phyloP scores from a whole-genome alignment of 176 grass and related monocot genomes.

The Hordeum vulgare region DNA sequence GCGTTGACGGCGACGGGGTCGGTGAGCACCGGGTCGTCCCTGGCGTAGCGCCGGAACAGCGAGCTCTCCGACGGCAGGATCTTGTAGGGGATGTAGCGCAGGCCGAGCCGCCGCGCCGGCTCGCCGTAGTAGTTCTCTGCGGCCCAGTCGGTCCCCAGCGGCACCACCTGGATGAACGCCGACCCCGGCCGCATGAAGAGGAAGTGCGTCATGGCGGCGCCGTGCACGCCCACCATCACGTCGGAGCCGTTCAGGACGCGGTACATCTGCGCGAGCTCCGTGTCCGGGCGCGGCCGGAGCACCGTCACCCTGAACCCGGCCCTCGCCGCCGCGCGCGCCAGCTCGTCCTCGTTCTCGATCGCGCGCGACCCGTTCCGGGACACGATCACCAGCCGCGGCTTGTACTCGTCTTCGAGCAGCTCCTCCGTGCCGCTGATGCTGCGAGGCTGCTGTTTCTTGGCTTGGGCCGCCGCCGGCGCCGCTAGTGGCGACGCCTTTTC shows the following conservation, averaged over 20 bases:
- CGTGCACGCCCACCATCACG: conserved; percentile 76
- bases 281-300: conserved; percentile 39
- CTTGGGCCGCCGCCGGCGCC: neutral
- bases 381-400: conserved; percentile 49
- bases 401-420: neutral
- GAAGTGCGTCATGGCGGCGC: conserved; percentile 75
- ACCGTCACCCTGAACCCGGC: conserved; percentile 47
- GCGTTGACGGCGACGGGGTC: conserved; percentile 51
- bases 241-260: conserved; percentile 47
- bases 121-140: conserved; percentile 72
- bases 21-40: conserved; percentile 39
- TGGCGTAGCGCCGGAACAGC: conserved; percentile 31
- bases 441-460: neutral
- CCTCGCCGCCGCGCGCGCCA: conserved; percentile 20
- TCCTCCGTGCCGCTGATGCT: neutral
- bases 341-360: conserved; percentile 48
- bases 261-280: conserved; percentile 66
- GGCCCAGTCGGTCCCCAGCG: conserved; percentile 71
- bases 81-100: conserved; percentile 55
- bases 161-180: conserved; percentile 69
- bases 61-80: conserved; percentile 62
- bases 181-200: conserved; percentile 73
- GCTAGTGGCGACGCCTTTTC: neutral
- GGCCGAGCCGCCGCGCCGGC: conserved; percentile 48
- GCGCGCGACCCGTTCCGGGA: conserved; percentile 62